Evolutionary conservation across 495 filamentous ascomycete species (phyloP), one percentile per base, ranked within the genome.

Genomic region (Aspergillus conjunctus): DNA sequence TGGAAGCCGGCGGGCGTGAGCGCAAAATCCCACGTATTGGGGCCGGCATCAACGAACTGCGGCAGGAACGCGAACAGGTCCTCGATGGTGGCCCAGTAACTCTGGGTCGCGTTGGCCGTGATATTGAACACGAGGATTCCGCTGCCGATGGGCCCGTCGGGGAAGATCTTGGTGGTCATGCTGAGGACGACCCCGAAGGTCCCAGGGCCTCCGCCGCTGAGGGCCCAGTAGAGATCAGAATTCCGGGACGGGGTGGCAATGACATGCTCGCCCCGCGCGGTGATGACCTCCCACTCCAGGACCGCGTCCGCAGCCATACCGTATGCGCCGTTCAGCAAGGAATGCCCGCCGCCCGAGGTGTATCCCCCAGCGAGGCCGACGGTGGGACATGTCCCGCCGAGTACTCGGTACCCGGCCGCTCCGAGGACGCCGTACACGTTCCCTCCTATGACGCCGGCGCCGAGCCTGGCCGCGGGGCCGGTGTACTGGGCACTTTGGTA

Each of bases 231-330:
- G 3, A 89, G 64, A 59, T 89, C 87, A 0, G 69, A 22, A 54
- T 88, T 80, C 51, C 81, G 1, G 65, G 51, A 68, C 72, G 51
- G 79, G 32, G 81, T 83, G 1, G 79, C 81, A 0, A 68, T 78
- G 5, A 86, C 56, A 15, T 82, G 49, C 26, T 57, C 58, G 0
- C 87, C 85, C 2, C 49, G 64, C 0, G 74, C 72, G 0, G 81
- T 83, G 6, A 89, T 80, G 0, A 88, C 68, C 57, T 87, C 81
- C 70, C 80, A 83, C 58, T 87, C 80, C 4, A 89, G 71, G 1
- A 85, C 80, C 21, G 85, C 75, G 63, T 90, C 87, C 0, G 85
- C 85, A 7, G 67, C 85, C 7, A 90, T 71, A 0, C 87, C 88
- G 51, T 79, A 81, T 9, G 58, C 56, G 2, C 72, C 72, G n/a